Evolutionary conservation across 352 stramenopile genomes (phyloP).

Genomic region (Paralagenidium karlingii): DNA sequence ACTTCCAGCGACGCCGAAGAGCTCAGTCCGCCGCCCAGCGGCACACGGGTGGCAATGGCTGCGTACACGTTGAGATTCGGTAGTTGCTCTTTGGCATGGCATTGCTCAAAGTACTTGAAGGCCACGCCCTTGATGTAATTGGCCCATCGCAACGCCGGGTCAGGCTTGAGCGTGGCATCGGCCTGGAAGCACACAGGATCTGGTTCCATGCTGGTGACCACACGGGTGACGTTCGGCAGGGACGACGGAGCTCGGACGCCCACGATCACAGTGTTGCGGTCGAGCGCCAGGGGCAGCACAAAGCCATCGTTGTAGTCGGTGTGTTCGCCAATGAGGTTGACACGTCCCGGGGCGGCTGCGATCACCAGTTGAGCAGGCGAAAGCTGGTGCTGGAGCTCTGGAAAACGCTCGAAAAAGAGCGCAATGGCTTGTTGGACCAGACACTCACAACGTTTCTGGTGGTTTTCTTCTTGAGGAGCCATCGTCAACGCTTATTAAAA

Average conservation of each 20-base stretch:
- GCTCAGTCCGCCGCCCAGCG: conserved; percentile 87
- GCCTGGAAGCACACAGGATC: conserved; percentile 34
- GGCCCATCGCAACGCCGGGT: conserved; percentile 44
- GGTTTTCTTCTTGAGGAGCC: too few relatives aligned
- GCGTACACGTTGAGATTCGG: conserved; percentile 62
- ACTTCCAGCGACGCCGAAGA: conserved; percentile 90
- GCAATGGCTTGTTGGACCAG: conserved; percentile 39
- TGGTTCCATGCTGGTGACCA: conserved; percentile 52
- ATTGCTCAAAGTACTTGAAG: conserved; percentile 69
- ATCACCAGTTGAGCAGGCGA: conserved; percentile 33
- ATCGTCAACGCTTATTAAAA: too few relatives aligned
- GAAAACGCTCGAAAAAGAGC: conserved; percentile 50
- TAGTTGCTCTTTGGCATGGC: conserved; percentile 17
- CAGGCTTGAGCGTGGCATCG: conserved; percentile 29
- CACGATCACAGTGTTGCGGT: conserved; percentile 84
- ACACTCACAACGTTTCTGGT: too few relatives aligned
- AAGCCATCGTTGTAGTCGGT: conserved; percentile 96
- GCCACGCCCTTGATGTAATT: conserved; percentile 92
- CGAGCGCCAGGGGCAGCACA: conserved; percentile 88
- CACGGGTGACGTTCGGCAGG: conserved; percentile 10
- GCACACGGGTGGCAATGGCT: conserved; percentile 83
- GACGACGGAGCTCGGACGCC: conserved; percentile 20
- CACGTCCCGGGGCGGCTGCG: conserved; percentile 78
- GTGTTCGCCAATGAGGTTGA: conserved; percentile 96
- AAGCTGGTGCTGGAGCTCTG: conserved; percentile 13